Evolutionary conservation across 2,329 filamentous ascomycete species (phyloP), one percentile per base, ranked within the genome.

Genomic region (Pseudogymnoascus sp.): DNA sequence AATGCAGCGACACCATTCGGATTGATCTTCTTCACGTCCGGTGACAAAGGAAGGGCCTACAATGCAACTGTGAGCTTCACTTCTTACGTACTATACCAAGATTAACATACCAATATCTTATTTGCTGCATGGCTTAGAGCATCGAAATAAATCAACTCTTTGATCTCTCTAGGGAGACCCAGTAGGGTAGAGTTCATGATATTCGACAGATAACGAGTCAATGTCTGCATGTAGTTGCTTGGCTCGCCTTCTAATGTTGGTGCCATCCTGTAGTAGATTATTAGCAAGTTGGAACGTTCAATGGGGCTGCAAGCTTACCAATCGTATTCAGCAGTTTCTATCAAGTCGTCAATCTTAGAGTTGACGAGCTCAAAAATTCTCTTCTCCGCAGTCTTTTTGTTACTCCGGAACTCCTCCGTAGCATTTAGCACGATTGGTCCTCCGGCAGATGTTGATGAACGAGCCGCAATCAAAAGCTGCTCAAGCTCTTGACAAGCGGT

Each of bases 351-450:
- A 71, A 99, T 98, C 79, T 99, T 99, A 64, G 90, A 96, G 78
- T 99, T 98, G 67, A 99, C 95, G 0, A 99, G 84, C 77, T 99
- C 96, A 73, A 99, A 99, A 65, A 99, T 98, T 36, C 96, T 89
- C 77, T 97, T 96, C 74, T 97, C 93, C 0, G 95, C 95, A 1
- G 90, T 92, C 78, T 98, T 97, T 78, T 97, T 97, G 73, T 96
- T 93, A 71, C 84, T 87, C 43, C 87, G 84, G 75, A 99, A 99
- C 65, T 91, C 85, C 68, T 92, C 89, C 0, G 95, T 98, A 0
- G 96, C 95, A 25, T 83, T 84, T 4, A 98, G 81, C 3, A 87
- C 85, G 63, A 97, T 85, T 0, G 92, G 89, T 0, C 90, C 92
- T 2, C 91, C 90, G 1, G 90, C 89, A 0, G 90, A 91, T 11